phyloP scores from a whole-genome alignment of 2,329 filamentous ascomycete genomes.

The Colletotrichum neosansevieriae region DNA sequence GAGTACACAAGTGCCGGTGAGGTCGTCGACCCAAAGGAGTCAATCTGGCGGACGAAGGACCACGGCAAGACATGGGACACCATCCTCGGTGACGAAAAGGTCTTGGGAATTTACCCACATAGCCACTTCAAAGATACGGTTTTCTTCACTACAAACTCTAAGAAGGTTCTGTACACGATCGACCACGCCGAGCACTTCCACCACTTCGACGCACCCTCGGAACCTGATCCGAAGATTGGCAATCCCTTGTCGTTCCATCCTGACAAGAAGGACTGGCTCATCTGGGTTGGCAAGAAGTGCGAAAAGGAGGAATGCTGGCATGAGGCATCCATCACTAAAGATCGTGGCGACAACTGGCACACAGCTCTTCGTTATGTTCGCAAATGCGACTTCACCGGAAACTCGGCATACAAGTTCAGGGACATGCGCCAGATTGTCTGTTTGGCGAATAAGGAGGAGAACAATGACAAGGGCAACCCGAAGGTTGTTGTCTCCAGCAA shows the following conservation, averaged over 20 bases:
- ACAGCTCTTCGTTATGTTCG: conserved; percentile 79
- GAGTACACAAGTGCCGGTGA: conserved; percentile 47
- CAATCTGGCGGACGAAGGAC: conserved; percentile 80
- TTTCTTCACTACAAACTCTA: conserved; percentile 81
- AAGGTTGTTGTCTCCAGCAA: conserved; percentile 81
- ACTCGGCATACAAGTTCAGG: conserved; percentile 66
- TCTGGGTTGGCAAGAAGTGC: conserved; percentile 87
- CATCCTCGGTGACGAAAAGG: conserved; percentile 76
- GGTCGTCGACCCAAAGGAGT: conserved; percentile 58
- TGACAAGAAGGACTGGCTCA: conserved; percentile 86
- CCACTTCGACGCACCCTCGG: conserved; percentile 77
- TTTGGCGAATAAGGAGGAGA: conserved; percentile 67
- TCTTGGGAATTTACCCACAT: conserved; percentile 81
- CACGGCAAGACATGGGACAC: conserved; percentile 89
- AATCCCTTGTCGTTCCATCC: conserved; percentile 82
- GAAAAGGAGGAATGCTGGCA: conserved; percentile 73
- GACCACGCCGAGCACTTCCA: conserved; percentile 82
- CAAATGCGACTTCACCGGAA: conserved; percentile 89
- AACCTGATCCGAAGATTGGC: conserved; percentile 49
- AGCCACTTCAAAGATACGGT: conserved; percentile 85
- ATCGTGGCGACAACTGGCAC: conserved; percentile 85
- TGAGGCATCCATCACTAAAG: conserved; percentile 80
- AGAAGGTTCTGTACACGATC: conserved; percentile 81
- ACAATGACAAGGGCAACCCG: conserved; percentile 72
- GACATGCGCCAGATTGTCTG: conserved; percentile 70